Evolutionary conservation across 306 rosid species (phyloP).

Genomic region (Carpinus fangiana): DNA sequence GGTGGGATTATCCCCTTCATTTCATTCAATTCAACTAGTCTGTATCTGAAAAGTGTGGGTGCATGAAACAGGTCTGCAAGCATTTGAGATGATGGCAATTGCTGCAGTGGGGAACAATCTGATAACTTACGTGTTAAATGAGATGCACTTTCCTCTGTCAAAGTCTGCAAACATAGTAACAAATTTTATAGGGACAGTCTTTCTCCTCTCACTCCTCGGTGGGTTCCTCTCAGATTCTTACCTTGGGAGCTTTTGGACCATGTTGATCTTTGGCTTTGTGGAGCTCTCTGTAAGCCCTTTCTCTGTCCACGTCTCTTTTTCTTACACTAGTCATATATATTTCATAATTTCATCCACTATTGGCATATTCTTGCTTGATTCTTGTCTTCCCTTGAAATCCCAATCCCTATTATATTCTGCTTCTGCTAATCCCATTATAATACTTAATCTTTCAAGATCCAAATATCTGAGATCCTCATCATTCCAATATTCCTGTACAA

Average conservation of each 20-base stretch:
- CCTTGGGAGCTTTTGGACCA: slow-evolving; percentile 64
- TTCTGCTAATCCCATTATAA: neutral
- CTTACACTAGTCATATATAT: neutral
- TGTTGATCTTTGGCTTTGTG: slow-evolving; percentile 54
- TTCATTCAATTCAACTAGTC: neutral
- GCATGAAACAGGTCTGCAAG: slow-evolving; percentile 53
- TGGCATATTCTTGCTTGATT: slow-evolving; percentile 20
- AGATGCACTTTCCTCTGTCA: slow-evolving; percentile 65
- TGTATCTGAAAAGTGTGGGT: slow-evolving; percentile 9
- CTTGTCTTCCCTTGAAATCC: slow-evolving; percentile 26
- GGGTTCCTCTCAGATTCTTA: slow-evolving; percentile 70
- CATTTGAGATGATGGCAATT: slow-evolving; percentile 72
- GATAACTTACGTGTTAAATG: slow-evolving; percentile 54
- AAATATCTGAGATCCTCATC: neutral
- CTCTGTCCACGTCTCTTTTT: slow-evolving; percentile 4
- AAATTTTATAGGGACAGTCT: slow-evolving; percentile 61
- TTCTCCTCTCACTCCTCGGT: slow-evolving; percentile 61
- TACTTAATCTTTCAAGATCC: neutral
- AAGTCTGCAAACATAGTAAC: slow-evolving; percentile 66
- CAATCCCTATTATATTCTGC: neutral
- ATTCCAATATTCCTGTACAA: neutral
- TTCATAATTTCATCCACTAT: slow-evolving; percentile 16
- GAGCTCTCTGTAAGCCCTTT: slow-evolving; percentile 52
- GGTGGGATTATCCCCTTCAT: neutral
- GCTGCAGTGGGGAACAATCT: slow-evolving; percentile 68